Evolutionary conservation across 495 filamentous ascomycete genomes (phyloP).

Genomic region (Hypoxylon perforatum): DNA sequence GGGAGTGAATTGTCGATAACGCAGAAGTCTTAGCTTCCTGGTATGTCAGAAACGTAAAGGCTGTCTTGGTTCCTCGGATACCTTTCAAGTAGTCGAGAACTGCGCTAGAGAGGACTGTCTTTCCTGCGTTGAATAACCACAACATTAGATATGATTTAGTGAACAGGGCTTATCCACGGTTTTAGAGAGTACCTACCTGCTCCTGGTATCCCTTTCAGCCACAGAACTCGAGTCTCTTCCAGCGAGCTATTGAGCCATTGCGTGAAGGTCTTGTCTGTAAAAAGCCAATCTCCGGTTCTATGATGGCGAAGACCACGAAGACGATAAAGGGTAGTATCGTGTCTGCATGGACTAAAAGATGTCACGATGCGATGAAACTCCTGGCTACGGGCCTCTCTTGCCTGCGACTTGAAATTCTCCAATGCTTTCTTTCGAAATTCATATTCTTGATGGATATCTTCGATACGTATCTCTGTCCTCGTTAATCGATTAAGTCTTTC

Average conservation of each 20-base stretch:
- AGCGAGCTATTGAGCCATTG: conserved; percentile 32
- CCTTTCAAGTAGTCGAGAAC: conserved; percentile 13
- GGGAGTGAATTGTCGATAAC: conserved; percentile 40
- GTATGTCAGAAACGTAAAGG: conserved; percentile 42
- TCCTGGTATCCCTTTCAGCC: conserved; percentile 50
- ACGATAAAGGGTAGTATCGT: no score
- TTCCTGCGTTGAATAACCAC: no score
- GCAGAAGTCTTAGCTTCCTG: conserved; percentile 33
- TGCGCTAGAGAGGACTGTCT: conserved; percentile 26
- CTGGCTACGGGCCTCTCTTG: no score
- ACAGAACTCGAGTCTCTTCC: conserved; percentile 24
- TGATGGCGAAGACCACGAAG: no score
- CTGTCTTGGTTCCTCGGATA: conserved; percentile 2
- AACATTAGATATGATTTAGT: not conserved
- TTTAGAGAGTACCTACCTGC: conserved; percentile 48
- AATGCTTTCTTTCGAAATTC: no score
- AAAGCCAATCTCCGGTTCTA: conserved; percentile 3
- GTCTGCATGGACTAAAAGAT: no score
- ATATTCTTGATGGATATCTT: no score
- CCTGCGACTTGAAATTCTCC: no score
- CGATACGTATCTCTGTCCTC: no score
- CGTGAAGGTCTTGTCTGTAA: conserved; percentile 26
- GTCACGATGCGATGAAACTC: no score
- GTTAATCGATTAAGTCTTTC: no score
- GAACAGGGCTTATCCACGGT: no score